Conservation (phyloP, 495 filamentous ascomycete species). For the Penicillium longicatenatum region DNA sequence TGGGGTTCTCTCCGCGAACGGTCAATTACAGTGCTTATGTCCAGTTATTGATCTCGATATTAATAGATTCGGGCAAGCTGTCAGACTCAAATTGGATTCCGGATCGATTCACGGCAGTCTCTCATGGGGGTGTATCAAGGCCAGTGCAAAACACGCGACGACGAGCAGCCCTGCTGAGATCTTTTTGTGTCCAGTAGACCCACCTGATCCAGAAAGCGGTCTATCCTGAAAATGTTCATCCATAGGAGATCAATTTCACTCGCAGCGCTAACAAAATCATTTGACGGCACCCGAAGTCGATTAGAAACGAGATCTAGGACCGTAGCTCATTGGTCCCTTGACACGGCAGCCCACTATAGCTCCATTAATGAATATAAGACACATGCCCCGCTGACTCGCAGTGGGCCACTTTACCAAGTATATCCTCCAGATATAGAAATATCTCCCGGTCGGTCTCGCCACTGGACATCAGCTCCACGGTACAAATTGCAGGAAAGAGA, state of each 20-base stretch:
- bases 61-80: conserved; percentile 55
- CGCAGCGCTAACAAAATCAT: no score
- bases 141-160: conserved; percentile 51
- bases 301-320: no score
- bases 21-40: conserved; percentile 53
- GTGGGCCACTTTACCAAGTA: no score
- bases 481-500: conserved; percentile 47
- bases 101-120: conserved; percentile 28
- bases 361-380: no score
- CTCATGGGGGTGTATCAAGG: conserved; percentile 36
- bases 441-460: conserved; percentile 45
- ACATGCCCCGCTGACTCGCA: no score
- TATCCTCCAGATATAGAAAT: no score
- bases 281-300: no score
- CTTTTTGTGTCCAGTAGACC: conserved; percentile 63
- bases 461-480: conserved; percentile 56
- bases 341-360: no score
- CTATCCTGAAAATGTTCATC: no score
- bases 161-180: conserved; percentile 43
- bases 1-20: conserved; percentile 51
- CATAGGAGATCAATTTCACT: no score
- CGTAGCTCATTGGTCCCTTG: no score
- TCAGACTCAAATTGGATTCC: conserved; percentile 49
- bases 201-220: no score
- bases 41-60: conserved; percentile 50